A percentile compares a stretch with the other conserved stretches of the same genome.
These are phyloP conservation scores for Cucurbita moschata DNA, from an alignment of 306 rosid genomes.

Conservation along the genomic window DNA sequence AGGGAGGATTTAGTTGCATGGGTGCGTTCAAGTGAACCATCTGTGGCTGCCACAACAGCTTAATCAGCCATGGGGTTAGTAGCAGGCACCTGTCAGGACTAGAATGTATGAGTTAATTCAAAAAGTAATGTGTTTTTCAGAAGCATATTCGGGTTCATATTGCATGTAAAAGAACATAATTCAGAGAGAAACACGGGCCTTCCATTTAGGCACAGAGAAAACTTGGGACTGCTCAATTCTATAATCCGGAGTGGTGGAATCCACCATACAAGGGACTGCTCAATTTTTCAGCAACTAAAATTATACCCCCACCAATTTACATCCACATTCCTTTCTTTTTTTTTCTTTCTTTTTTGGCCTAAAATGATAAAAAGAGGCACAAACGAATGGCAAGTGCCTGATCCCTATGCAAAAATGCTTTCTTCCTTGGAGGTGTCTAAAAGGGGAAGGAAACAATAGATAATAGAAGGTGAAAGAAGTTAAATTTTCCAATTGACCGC, in stretches of 20 bases:
- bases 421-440: slow-evolving; percentile 21
- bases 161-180: neutral
- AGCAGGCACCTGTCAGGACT: neutral
- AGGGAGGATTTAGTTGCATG: slow-evolving; percentile 69
- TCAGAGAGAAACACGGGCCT: neutral
- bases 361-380: slow-evolving; percentile 21
- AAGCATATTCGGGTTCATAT: neutral
- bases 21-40: slow-evolving; percentile 41
- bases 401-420: slow-evolving; percentile 47
- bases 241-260: slow-evolving; percentile 49
- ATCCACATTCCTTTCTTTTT: slow-evolving; percentile 14
- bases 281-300: slow-evolving; percentile 32
- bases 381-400: slow-evolving; percentile 28
- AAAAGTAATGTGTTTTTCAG: neutral
- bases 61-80: neutral
- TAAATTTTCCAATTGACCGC: slow-evolving; percentile 17
- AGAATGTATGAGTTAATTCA: neutral
- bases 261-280: slow-evolving; percentile 48
- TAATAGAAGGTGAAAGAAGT: slow-evolving; percentile 13
- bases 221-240: slow-evolving; percentile 18
- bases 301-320: slow-evolving; percentile 74
- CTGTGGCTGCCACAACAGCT: slow-evolving; percentile 1
- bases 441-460: slow-evolving; percentile 4
- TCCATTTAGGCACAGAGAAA: slow-evolving; percentile 1
- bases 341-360: neutral